Percentiles rank a stretch among this genome's conserved stretches.
These are phyloP conservation scores for Pichia thaimueangensis DNA, from an alignment of 805 yeast species.

Conservation along the genomic window DNA sequence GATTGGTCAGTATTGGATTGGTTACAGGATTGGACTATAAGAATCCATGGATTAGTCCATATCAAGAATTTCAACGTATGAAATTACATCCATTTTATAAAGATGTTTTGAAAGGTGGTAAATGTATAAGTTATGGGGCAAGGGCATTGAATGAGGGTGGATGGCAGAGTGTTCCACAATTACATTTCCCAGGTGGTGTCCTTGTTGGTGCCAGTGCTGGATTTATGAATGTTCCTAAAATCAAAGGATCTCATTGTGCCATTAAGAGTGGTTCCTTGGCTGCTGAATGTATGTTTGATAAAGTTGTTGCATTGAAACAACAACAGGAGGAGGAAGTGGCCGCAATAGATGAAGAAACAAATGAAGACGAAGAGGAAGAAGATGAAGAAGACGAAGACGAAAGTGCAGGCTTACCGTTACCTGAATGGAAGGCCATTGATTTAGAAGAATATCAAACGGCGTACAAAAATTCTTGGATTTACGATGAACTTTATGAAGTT, in stretches of 20 bases:
- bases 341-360: slow-evolving; percentile 29
- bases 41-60: slow-evolving; percentile 94
- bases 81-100: slow-evolving; percentile 85
- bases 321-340: slow-evolving; percentile 34
- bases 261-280: slow-evolving; percentile 94
- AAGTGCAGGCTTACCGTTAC: slow-evolving; percentile 27
- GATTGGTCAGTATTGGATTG: slow-evolving; percentile 85
- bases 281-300: slow-evolving; percentile 68
- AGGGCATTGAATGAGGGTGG: slow-evolving; percentile 98
- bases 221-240: slow-evolving; percentile 93
- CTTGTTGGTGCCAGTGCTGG: slow-evolving; percentile 96
- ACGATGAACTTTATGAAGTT: slow-evolving; percentile 73
- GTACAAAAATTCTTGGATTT: slow-evolving; percentile 76
- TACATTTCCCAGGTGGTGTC: slow-evolving; percentile 94
- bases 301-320: slow-evolving; percentile 41
- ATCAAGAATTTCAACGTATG: slow-evolving; percentile 91
- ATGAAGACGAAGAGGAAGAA: slow-evolving; percentile 37
- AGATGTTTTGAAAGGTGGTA: slow-evolving; percentile 75
- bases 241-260: slow-evolving; percentile 97
- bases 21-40: slow-evolving; percentile 92
- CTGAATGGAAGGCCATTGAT: slow-evolving; percentile 39
- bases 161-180: slow-evolving; percentile 81
- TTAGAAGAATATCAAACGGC: slow-evolving; percentile 56
- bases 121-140: slow-evolving; percentile 90
- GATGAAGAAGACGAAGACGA: slow-evolving; percentile 37